These are phyloP conservation scores for Pseudonectria buxi DNA, from an alignment of 2,329 filamentous ascomycete species.

Conservation along the genomic window DNA sequence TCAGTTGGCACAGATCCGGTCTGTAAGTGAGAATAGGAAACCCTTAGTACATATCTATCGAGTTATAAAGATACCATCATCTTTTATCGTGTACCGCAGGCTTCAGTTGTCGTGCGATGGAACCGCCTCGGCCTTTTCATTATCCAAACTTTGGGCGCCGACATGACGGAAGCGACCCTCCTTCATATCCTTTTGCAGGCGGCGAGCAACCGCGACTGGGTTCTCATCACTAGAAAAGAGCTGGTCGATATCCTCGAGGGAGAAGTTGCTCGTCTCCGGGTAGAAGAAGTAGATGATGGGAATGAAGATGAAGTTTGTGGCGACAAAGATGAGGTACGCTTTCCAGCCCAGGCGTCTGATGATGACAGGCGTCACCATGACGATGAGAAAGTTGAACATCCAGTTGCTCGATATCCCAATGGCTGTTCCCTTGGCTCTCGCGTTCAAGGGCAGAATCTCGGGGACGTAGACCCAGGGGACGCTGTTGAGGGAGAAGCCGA, in stretches of 20 bases:
- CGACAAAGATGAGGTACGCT: constrained; percentile 47
- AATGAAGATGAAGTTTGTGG: constrained; percentile 37
- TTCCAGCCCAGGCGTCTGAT: constrained; percentile 42
- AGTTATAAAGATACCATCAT: too few species aligned
- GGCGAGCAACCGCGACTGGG: constrained; percentile 5
- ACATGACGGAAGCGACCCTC: constrained; percentile 3
- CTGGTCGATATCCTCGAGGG: constrained; percentile 45
- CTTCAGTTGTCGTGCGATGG: too few species aligned
- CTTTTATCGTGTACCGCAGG: too few species aligned
- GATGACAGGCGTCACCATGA: constrained; percentile 46
- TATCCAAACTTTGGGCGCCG: constrained; percentile 5
- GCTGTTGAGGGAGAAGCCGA: constrained; percentile 15
- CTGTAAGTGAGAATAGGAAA: too few species aligned
- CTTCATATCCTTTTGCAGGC: constrained; percentile 9
- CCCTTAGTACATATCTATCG: too few species aligned
- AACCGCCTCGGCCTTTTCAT: constrained; percentile 5
- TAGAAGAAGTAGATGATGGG: constrained; percentile 40
- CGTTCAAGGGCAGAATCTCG: constrained; percentile 13
- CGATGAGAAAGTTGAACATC: constrained; percentile 32
- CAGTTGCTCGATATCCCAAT: constrained; percentile 26
- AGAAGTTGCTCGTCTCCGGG: constrained; percentile 45
- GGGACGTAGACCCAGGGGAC: constrained; percentile 20
- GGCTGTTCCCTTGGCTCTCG: constrained; percentile 12
- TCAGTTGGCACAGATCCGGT: too few species aligned
- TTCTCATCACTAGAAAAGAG: constrained; percentile 8